These are phyloP conservation scores for Alternaria arborescens DNA, from an alignment of 2,329 filamentous ascomycete species.

Conservation along the genomic window DNA sequence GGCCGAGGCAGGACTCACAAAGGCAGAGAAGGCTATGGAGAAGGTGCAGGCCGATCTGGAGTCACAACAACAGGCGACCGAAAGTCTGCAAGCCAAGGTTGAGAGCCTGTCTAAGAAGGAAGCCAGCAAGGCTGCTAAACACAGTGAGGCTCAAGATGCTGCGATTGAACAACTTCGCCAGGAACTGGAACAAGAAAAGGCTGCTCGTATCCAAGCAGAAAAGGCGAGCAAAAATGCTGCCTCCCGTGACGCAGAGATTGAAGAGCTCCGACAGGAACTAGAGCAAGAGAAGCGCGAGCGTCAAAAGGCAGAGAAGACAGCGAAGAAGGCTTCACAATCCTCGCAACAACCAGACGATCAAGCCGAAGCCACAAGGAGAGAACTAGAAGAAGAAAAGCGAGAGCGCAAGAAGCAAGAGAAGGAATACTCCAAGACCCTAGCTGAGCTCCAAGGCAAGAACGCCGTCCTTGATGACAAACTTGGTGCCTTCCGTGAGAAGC, in stretches of 20 bases:
- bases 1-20: constrained; percentile 49
- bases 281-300: constrained; percentile 53
- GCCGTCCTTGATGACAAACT: constrained; percentile 75
- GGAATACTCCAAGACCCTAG: constrained; percentile 63
- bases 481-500: constrained; percentile 72
- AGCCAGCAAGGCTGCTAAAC: constrained; percentile 45
- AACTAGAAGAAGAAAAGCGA: constrained; percentile 61
- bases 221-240: constrained; percentile 47
- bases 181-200: constrained; percentile 56
- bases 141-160: constrained; percentile 42
- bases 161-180: constrained; percentile 44
- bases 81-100: constrained; percentile 44
- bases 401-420: constrained; percentile 63
- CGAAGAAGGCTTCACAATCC: constrained; percentile 50
- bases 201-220: constrained; percentile 39
- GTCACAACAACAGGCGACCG: constrained; percentile 39
- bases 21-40: constrained; percentile 47
- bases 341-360: constrained; percentile 54
- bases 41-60: constrained; percentile 45
- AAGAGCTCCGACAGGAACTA: constrained; percentile 48
- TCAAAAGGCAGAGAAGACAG: constrained; percentile 41
- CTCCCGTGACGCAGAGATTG: constrained; percentile 35
- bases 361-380: constrained; percentile 59
- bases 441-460: constrained; percentile 69
- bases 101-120: constrained; percentile 48